Evolutionary conservation across 2,329 filamentous ascomycete species (phyloP), one percentile per base, ranked within the genome.

Genomic region (Plenodomus lindquistii): DNA sequence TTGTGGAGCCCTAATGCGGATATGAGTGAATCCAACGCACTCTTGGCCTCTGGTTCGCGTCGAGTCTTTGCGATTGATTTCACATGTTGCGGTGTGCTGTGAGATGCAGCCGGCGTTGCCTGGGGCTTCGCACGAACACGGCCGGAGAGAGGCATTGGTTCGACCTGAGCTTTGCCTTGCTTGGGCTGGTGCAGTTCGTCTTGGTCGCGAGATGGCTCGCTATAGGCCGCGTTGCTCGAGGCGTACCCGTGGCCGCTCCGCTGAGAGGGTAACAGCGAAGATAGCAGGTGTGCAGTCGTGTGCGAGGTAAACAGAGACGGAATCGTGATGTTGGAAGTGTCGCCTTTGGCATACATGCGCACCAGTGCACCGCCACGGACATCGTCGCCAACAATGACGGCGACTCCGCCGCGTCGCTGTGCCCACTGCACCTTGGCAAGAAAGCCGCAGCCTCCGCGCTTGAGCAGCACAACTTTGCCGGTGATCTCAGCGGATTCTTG

Each of bases 371-470:
- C 92, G 37, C 93, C 93, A 52, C 89, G 88, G 48, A 89, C 87
- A 70, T 97, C 89, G 71, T 99, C 94, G 20, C 94, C 94, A 2
- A 99, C 92, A 57, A 99, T 95, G 51, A 99, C 79, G 29, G 90
- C 94, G 50, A 91, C 82, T 17, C 88, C 94, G 19, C 94, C 94
- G 65, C 94, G 84, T 52, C 91, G 83, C 71, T 99, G 94, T 11
- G 89, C 91, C 94, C 94, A 99, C 77, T 95, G 93, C 55, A 94
- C 91, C 74, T 99, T 99, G 69, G 97, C 93, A 51, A 97, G 75
- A 70, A 99, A 99, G 4, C 94, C 94, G 72, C 94, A 99, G 7
- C 93, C 94, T 48, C 94, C 94, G 46, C 94, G 85, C 71, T 90
- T 95, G 47, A 99, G 79, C 43, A 99, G 78, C 2, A 96, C 94